Conservation (phyloP, 192 early-diverging fungal genomes). For the Pilobolus umbonatus region DNA sequence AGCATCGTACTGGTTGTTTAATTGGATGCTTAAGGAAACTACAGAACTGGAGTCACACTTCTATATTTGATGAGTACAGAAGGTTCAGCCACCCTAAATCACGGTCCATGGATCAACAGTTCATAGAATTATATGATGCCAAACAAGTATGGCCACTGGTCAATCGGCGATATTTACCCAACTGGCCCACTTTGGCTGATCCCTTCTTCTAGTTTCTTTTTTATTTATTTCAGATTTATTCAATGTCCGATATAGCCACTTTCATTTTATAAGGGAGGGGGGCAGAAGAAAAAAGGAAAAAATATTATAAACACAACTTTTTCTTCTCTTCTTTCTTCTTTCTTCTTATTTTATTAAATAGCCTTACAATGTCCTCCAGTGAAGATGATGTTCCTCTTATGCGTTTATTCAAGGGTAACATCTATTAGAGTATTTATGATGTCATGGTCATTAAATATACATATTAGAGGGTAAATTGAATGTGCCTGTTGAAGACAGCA, state of each 20-base stretch:
- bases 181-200: constrained; percentile 61
- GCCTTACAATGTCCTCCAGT: not conserved
- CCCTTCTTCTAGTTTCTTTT: not conserved
- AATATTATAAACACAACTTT: not conserved
- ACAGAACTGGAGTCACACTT: constrained; percentile 90
- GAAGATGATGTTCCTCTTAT: constrained; percentile 9
- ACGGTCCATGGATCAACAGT: constrained; percentile 81
- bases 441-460: too few species aligned
- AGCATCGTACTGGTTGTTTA: constrained; percentile 94
- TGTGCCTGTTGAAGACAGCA: not conserved
- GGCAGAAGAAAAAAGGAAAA: constrained; percentile 3
- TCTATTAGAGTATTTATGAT: too few species aligned
- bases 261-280: not conserved
- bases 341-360: not conserved
- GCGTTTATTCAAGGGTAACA: too few species aligned
- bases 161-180: constrained; percentile 52
- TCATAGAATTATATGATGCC: constrained; percentile 77
- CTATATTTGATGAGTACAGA: constrained; percentile 98
- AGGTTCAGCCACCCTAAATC: constrained; percentile 85
- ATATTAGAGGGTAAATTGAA: not conserved
- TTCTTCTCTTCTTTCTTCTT: not conserved
- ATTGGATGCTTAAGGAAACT: constrained; percentile 93
- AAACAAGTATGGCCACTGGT: constrained; percentile 61
- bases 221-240: not conserved
- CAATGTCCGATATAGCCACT: not conserved